These are phyloP conservation scores for Candida awuae DNA, from an alignment of 805 yeast genomes.

Conservation along the genomic window DNA sequence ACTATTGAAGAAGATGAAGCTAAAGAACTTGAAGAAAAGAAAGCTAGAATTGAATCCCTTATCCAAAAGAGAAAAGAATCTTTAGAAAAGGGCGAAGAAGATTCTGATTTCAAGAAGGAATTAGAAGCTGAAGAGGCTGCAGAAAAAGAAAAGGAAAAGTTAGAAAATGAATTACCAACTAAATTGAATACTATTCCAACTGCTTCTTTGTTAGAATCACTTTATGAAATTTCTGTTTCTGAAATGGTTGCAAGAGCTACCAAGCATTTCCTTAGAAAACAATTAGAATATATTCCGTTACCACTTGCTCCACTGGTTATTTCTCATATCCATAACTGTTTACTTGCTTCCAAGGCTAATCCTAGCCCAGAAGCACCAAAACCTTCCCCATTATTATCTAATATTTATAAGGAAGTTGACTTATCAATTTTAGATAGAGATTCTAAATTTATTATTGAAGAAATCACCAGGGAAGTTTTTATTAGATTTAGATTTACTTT, in stretches of 20 bases:
- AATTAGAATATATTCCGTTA: conserved; percentile 40
- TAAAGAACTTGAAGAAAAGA: conserved; percentile 20
- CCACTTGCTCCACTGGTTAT: conserved; percentile 52
- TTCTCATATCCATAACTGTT: conserved; percentile 62
- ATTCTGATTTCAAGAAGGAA: conserved; percentile 18
- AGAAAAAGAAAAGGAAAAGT: conserved; percentile 26
- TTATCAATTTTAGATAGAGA: conserved; percentile 37
- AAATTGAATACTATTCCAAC: conserved; percentile 37
- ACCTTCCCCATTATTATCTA: conserved; percentile 34
- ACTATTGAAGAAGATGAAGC: conserved; percentile 24
- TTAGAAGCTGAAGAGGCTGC: conserved; percentile 29
- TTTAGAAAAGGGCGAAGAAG: conserved; percentile 13
- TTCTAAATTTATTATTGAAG: conserved; percentile 35
- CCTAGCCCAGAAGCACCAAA: conserved; percentile 31
- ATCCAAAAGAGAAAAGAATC: conserved; percentile 17
- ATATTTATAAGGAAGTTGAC: conserved; percentile 36
- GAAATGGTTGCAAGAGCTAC: conserved; percentile 78
- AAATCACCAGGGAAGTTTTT: conserved; percentile 45
- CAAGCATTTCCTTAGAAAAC: conserved; percentile 61
- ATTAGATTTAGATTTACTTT: conserved; percentile 58
- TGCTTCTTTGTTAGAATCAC: conserved; percentile 37
- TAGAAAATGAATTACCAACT: conserved; percentile 25
- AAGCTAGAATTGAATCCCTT: conserved; percentile 27
- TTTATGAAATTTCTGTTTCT: conserved; percentile 39
- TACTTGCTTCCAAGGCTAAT: conserved; percentile 48